phyloP scores from a whole-genome alignment of 1,284 basidiomycete genomes.

The Marasmius fiardii region DNA sequence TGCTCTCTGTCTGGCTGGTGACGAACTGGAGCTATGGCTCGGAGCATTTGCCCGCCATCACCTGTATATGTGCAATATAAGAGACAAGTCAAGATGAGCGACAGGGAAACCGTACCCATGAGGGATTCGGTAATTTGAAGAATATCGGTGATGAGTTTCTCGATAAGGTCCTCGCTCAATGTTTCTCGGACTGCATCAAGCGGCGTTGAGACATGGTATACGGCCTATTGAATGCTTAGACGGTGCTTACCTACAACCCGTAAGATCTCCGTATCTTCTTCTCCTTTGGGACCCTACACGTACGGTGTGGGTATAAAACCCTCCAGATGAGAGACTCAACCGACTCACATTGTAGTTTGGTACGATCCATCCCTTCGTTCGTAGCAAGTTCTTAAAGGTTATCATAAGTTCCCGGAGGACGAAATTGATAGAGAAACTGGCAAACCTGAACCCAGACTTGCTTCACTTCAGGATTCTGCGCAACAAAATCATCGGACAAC shows the following conservation, averaged over 20 bases:
- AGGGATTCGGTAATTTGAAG: slow-evolving; percentile 37
- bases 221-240: neutral
- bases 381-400: slow-evolving; percentile 39
- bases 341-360: slow-evolving; percentile 50
- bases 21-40: slow-evolving; percentile 2
- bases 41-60: slow-evolving; percentile 8
- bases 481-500: slow-evolving; percentile 55
- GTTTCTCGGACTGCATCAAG: slow-evolving; percentile 46
- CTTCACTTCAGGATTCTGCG: slow-evolving; percentile 51
- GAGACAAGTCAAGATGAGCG: neutral
- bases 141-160: slow-evolving; percentile 41
- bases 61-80: neutral
- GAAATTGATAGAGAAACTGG: too few species aligned
- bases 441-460: slow-evolving; percentile 59
- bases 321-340: neutral
- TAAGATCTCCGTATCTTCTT: slow-evolving; percentile 54
- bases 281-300: slow-evolving; percentile 41
- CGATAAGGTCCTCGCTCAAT: slow-evolving; percentile 43
- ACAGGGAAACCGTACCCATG: slow-evolving; percentile 25
- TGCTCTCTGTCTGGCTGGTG: slow-evolving; percentile 34
- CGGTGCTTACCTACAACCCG: slow-evolving; percentile 48
- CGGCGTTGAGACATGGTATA: too few species aligned
- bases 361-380: slow-evolving; percentile 61
- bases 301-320: neutral
- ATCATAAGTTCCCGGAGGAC: too few species aligned